Evolutionary conservation across 2,329 filamentous ascomycete species (phyloP).

Genomic region (Hypoxylon sp.): DNA sequence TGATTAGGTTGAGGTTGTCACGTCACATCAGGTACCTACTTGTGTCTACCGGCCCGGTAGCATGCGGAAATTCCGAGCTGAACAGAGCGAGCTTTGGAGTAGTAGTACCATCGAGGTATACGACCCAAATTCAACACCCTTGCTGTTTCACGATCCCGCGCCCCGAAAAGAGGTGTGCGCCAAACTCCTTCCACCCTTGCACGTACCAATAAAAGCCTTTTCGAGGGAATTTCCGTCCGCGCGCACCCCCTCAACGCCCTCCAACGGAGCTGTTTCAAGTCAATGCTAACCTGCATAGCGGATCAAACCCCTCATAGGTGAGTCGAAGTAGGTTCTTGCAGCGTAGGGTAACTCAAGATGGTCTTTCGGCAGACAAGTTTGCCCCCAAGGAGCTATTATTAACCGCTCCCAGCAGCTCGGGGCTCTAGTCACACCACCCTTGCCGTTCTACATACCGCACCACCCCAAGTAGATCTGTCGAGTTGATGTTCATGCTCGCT

Average conservation of each 20-base stretch:
- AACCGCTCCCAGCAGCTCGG: slow-evolving; percentile 11
- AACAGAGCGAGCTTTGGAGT: slow-evolving; percentile 15
- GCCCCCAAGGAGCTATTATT: slow-evolving; percentile 5
- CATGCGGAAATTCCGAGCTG: slow-evolving; percentile 28
- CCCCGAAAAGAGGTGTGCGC: slow-evolving; percentile 34
- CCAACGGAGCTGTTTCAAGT: slow-evolving; percentile 21
- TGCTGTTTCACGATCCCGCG: slow-evolving; percentile 36
- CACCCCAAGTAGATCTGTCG: slow-evolving; percentile 6
- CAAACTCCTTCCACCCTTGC: slow-evolving; percentile 29
- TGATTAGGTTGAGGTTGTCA: slow-evolving; percentile 2
- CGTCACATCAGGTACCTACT: background rate
- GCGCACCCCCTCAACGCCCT: slow-evolving; percentile 18
- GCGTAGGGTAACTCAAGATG: slow-evolving; percentile 3
- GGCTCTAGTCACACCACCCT: slow-evolving; percentile 6
- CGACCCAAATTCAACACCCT: slow-evolving; percentile 24
- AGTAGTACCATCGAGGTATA: slow-evolving; percentile 5
- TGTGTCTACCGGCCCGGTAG: background rate
- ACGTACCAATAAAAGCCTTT: slow-evolving; percentile 27
- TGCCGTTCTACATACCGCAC: slow-evolving; percentile 11
- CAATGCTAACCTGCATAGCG: slow-evolving; percentile 23
- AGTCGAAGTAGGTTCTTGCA: slow-evolving; percentile 5
- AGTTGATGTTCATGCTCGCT: slow-evolving; percentile 3
- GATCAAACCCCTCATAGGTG: slow-evolving; percentile 16
- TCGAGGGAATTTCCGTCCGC: slow-evolving; percentile 17
- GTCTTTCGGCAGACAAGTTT: slow-evolving; percentile 1